Conservation (phyloP, 2,329 filamentous ascomycete species). For the Sporothrix schenckii region DNA sequence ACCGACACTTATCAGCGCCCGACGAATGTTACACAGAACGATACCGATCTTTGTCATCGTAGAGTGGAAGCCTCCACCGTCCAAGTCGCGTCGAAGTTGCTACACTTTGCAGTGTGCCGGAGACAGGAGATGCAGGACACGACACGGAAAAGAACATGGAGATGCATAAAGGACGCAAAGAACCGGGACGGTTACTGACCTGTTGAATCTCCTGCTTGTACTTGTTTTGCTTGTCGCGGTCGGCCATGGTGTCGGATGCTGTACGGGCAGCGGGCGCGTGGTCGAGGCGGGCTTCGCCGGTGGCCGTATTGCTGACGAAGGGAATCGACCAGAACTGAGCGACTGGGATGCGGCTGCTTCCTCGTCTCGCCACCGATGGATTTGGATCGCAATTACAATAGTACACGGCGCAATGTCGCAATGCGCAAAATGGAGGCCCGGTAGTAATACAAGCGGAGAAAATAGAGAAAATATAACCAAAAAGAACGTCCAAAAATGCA, state of each 20-base stretch:
- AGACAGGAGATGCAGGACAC: neutral
- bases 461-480: neutral
- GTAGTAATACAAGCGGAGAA: neutral
- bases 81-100: neutral
- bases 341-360: neutral
- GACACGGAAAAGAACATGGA: neutral
- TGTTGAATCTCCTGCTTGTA: slow-evolving; percentile 99
- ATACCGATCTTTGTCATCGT: neutral
- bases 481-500: neutral
- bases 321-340: neutral
- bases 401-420: neutral
- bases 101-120: neutral
- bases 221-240: slow-evolving; percentile 72
- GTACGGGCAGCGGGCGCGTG: neutral
- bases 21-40: neutral
- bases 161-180: neutral
- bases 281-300: slow-evolving; percentile 19
- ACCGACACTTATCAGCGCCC: neutral
- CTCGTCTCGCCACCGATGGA: neutral
- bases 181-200: slow-evolving; percentile 54
- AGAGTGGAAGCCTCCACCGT: neutral
- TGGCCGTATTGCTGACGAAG: neutral
- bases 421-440: neutral
- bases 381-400: too few relatives aligned
- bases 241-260: slow-evolving; percentile 61